Evolutionary conservation across 148 eudicot genomes (phyloP).

Genomic region (Rhododendron ovatum): DNA sequence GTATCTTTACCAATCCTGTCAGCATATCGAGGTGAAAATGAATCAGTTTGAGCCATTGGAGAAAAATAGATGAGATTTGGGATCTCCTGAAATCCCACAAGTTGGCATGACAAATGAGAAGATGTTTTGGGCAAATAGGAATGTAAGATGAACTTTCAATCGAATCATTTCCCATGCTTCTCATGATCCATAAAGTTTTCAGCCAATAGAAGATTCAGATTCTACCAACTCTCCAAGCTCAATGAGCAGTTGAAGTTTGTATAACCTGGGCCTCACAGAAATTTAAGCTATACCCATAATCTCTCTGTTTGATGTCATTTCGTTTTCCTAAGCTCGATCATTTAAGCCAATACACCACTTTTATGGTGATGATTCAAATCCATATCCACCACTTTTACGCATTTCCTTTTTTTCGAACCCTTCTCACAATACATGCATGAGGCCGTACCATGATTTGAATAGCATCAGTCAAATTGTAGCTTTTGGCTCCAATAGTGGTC

Average conservation of each 20-base stretch:
- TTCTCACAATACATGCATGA: neutral
- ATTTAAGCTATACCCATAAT: neutral
- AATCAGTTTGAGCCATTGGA: neutral
- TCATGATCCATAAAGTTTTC: neutral
- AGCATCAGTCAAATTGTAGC: neutral
- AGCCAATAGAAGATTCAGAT: neutral
- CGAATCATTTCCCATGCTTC: neutral
- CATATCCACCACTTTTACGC: neutral
- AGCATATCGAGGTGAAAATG: neutral
- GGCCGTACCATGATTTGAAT: neutral
- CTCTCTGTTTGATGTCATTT: neutral
- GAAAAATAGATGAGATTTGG: neutral
- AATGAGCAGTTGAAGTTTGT: neutral
- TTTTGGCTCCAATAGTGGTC: neutral
- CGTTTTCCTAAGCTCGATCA: neutral
- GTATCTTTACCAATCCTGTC: constrained; percentile 81
- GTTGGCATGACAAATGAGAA: neutral
- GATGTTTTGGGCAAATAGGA: neutral
- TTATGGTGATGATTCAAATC: neutral
- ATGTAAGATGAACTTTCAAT: neutral
- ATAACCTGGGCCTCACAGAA: neutral
- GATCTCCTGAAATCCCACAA: neutral
- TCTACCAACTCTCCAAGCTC: neutral
- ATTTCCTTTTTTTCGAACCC: neutral
- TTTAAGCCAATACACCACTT: neutral